Evolutionary conservation across 371 early-diverging fungal species (phyloP).

Genomic region (Dichotomocladium elegans): DNA sequence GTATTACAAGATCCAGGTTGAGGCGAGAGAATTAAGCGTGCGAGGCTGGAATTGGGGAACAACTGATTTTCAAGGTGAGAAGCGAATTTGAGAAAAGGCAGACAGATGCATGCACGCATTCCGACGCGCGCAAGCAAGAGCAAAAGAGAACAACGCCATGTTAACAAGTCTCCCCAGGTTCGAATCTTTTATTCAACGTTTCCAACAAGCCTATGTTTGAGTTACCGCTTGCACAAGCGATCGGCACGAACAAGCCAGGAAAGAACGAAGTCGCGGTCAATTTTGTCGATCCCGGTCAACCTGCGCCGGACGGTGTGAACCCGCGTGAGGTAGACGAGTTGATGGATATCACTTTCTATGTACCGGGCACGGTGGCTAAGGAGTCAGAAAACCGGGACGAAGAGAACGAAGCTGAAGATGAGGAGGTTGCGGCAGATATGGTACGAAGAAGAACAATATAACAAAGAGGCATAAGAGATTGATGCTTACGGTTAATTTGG

Average conservation of each 20-base stretch:
- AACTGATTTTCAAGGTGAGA: conserved; percentile 73
- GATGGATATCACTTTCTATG: conserved; percentile 91
- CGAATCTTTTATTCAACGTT: conserved; percentile 76
- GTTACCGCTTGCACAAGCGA: conserved; percentile 84
- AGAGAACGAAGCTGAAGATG: conserved; percentile 64
- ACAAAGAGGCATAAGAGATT: background rate
- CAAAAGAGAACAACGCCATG: too few species aligned
- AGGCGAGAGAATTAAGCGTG: conserved; percentile 79
- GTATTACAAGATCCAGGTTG: conserved; percentile 72
- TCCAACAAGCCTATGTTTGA: conserved; percentile 87
- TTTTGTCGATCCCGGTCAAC: conserved; percentile 68
- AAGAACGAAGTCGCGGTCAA: conserved; percentile 95
- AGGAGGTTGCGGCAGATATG: conserved; percentile 71
- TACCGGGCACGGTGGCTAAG: conserved; percentile 81
- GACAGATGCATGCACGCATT: too few species aligned
- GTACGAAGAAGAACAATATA: conserved; percentile 17
- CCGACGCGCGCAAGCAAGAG: too few species aligned
- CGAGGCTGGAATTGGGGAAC: conserved; percentile 98
- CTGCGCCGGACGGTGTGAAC: conserved; percentile 49
- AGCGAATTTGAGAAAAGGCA: too few species aligned
- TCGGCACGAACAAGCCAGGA: conserved; percentile 81
- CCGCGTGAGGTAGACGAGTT: conserved; percentile 71
- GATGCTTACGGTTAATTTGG: background rate
- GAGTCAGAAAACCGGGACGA: conserved; percentile 45
- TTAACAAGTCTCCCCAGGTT: conserved; percentile 41